phyloP scores from a whole-genome alignment of 352 stramenopile species.

The Phytophthora ramorum region DNA sequence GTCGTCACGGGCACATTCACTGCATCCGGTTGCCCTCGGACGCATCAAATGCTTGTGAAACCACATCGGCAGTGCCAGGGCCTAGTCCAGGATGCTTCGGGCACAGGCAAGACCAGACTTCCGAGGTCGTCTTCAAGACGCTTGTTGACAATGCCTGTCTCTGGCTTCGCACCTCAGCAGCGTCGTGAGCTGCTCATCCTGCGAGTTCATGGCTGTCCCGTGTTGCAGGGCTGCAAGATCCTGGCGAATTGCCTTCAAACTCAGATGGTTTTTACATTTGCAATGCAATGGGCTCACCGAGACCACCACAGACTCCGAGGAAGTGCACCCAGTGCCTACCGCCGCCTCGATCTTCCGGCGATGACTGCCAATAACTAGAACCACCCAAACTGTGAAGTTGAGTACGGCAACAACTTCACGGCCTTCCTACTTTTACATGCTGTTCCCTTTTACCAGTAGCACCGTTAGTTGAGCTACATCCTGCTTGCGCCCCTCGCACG shows the following conservation, averaged over 20 bases:
- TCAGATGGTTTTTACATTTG: conserved; percentile 28
- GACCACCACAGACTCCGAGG: not conserved
- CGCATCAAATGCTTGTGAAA: conserved; percentile 2
- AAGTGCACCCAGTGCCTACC: conserved; percentile 13
- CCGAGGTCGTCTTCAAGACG: not conserved
- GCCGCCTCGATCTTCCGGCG: not conserved
- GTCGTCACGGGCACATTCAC: not conserved
- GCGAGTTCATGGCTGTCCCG: conserved; percentile 13
- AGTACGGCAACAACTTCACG: not conserved
- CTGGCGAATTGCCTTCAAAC: conserved; percentile 11
- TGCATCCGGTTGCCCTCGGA: not conserved
- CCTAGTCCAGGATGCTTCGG: conserved; percentile 12
- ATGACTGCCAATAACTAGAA: not conserved
- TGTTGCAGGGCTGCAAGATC: conserved; percentile 3
- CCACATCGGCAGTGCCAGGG: not conserved
- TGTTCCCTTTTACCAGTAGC: conserved; percentile 22
- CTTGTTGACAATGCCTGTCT: conserved; percentile 9
- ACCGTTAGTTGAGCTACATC: not conserved
- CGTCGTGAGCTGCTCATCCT: conserved; percentile 24
- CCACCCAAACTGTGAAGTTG: conserved; percentile 2
- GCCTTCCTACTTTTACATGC: conserved; percentile 22
- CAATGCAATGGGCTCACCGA: not conserved
- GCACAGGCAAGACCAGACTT: not conserved
- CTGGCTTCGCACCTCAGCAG: not conserved
- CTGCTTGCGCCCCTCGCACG: not conserved